Evolutionary conservation across 306 rosid species (phyloP), one percentile per base, ranked within the genome.

Genomic region (Mimosa bimucronata): DNA sequence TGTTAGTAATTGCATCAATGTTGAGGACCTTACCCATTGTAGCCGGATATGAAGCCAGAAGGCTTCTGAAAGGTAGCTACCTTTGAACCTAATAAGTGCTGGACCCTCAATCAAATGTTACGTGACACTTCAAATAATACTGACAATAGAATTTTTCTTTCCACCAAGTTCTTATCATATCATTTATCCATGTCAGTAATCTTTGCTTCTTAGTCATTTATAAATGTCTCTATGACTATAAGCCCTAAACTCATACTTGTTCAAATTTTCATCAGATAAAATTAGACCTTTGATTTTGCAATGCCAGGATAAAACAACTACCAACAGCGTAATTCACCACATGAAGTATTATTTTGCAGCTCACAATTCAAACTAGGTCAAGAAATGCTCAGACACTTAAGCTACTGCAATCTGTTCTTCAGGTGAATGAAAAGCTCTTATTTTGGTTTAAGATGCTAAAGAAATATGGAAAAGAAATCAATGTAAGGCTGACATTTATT

Each of bases 1-100:
- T 65, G 34, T 57, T 67, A 19, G 41, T 34, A 74, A 46, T 74
- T 67, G 77, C 60, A 45, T 28, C 80, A 44, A 52, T 18, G 66
- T n/a, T 50, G 75, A 66, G 5, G 42, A 61, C 58, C 74, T 25
- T 42, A 14, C 38, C n/a, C 67, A 21, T 23, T 14, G 2, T 19
- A 14, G 37, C 28, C 19, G 26, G 44, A 18, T 19, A 67, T 67
- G 50, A 67, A n/a, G 50, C 29, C 4, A 1, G 13, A 18, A 66
- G 29, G 23, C 72, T 3, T 37, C 50, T 2, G 13, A n/a, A 19
- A 65, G n/a, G 25, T 38, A 18, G 40, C 42, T 42, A 9, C 19
- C 26, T 16, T 48, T 9, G 7, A 9, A 37, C 19, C 23, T 15
- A 30, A 7, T 7, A 2, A 2, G 4, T 65, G 23, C 23, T 18